phyloP scores from a whole-genome alignment of 2,329 filamentous ascomycete species.

The Colletotrichum eremochloae region DNA sequence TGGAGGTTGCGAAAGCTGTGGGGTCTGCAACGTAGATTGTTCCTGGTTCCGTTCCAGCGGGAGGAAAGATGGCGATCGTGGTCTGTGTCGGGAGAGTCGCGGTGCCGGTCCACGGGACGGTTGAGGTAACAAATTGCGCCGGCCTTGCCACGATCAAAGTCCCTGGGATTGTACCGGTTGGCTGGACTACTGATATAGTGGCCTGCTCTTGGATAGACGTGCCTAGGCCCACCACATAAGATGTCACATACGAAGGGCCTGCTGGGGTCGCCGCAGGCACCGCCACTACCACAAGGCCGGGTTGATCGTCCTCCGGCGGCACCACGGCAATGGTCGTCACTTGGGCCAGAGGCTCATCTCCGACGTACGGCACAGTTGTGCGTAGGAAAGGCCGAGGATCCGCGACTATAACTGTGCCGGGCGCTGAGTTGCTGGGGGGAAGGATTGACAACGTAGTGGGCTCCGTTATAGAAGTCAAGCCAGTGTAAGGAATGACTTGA shows the following conservation, averaged over 20 bases:
- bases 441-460: conserved; percentile 1
- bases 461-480: not conserved
- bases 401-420: conserved; percentile 2
- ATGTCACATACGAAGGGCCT: conserved; percentile 16
- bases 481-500: not conserved
- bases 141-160: conserved; percentile 33
- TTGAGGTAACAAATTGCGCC: conserved; percentile 34
- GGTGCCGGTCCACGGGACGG: conserved; percentile 22
- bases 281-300: conserved; percentile 30
- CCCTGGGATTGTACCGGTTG: conserved; percentile 28
- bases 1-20: conserved; percentile 29
- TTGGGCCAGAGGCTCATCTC: not conserved
- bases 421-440: not conserved
- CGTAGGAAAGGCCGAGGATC: conserved; percentile 6
- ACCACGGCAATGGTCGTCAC: conserved; percentile 26
- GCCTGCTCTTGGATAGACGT: conserved; percentile 8
- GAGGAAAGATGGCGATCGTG: conserved; percentile 14
- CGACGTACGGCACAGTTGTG: conserved; percentile 1
- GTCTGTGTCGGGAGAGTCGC: not conserved
- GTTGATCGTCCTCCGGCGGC: conserved; percentile 2
- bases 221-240: conserved; percentile 14
- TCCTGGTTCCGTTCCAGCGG: conserved; percentile 28
- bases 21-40: conserved; percentile 33
- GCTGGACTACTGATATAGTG: conserved; percentile 16
- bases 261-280: not conserved